Percentiles rank a stretch among this genome's conserved stretches.
Conservation (phyloP, 2,329 filamentous ascomycete species). For the Rhynchosporium secalis region DNA sequence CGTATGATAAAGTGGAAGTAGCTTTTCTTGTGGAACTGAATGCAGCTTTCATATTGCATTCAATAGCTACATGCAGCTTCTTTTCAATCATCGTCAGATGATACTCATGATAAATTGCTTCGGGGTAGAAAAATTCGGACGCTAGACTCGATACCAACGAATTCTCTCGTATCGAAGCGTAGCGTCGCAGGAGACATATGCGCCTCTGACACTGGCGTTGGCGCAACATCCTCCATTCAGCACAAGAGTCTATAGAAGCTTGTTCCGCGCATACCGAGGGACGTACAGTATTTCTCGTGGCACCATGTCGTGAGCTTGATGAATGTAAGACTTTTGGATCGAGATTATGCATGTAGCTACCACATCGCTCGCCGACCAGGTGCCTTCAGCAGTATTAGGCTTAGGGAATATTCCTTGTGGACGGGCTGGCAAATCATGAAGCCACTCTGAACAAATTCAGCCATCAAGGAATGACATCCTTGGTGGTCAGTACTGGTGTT, state of each 20-base stretch:
- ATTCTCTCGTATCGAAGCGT: conserved; percentile 8
- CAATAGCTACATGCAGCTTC: conserved; percentile 8
- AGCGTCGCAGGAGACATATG: conserved; percentile 10
- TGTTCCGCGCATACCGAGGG: conserved; percentile 9
- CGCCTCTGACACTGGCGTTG: not conserved
- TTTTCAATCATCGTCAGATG: conserved; percentile 9
- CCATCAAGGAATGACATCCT: not conserved
- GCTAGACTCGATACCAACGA: not conserved
- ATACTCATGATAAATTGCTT: not conserved
- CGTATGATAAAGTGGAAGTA: not conserved
- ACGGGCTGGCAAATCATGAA: not conserved
- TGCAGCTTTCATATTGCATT: conserved; percentile 11
- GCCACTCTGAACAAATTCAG: not conserved
- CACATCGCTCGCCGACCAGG: not conserved
- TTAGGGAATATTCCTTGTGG: not conserved
- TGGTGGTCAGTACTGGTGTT: conserved; percentile 1
- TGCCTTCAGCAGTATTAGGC: not conserved
- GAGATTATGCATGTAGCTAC: not conserved
- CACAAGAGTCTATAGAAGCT: conserved; percentile 6
- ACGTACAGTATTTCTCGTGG: not conserved
- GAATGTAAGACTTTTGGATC: not conserved
- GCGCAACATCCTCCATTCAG: not conserved
- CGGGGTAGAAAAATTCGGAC: too few relatives aligned
- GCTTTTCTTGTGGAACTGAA: not conserved
- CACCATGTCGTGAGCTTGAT: not conserved